These are phyloP conservation scores for Monilinia fructigena DNA, from an alignment of 2,329 filamentous ascomycete species.

Conservation along the genomic window DNA sequence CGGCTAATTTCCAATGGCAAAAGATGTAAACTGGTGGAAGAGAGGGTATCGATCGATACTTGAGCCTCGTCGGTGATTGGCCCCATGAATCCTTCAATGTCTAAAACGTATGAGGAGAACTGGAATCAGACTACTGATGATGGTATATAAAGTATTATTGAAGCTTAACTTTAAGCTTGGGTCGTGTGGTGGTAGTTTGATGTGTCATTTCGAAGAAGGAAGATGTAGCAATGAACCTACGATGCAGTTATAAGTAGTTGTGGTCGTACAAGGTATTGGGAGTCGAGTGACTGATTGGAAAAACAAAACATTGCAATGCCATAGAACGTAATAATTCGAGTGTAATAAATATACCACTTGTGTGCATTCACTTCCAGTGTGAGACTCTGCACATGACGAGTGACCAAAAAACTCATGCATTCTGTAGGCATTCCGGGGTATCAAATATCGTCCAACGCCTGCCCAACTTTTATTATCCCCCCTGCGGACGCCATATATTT, in stretches of 20 bases:
- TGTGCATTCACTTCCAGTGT: not conserved
- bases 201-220: not conserved
- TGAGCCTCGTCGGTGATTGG: not conserved
- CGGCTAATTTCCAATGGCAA: too few relatives aligned
- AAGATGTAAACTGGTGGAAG: not conserved
- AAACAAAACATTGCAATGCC: not conserved
- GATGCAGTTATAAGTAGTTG: not conserved
- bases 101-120: not conserved
- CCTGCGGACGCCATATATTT: constrained; percentile 1
- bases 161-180: not conserved
- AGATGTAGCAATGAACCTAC: not conserved
- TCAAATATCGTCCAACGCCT: constrained; percentile 19
- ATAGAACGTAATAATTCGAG: not conserved
- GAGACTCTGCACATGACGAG: not conserved
- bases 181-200: not conserved
- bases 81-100: not conserved
- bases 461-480: not conserved
- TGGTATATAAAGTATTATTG: not conserved
- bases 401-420: constrained; percentile 1
- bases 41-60: not conserved
- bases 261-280: not conserved
- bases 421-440: constrained; percentile 11
- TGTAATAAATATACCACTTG: not conserved
- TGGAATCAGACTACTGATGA: not conserved
- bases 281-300: not conserved